Base-by-base conservation (phyloP, 352 stramenopile species). In the Thraustotheca clavata region DNA sequence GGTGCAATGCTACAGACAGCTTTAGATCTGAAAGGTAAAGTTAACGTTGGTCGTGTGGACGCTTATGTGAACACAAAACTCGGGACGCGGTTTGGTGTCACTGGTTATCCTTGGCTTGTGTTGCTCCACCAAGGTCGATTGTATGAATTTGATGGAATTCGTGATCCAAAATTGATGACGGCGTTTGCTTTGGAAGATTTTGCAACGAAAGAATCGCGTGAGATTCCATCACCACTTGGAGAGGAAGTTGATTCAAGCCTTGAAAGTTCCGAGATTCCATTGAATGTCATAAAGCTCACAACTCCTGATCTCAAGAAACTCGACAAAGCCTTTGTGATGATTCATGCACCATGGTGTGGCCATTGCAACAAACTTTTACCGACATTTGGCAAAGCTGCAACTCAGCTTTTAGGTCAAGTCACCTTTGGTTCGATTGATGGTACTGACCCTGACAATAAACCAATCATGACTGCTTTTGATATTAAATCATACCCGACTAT, bases 41-140 rank as follows among this genome's bases (percentile, higher is more conserved):
- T 62, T 4, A 38, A 62, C 14, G 55, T 62, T 3, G 55, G 26
- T 27, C 31, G 27, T n/a, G 55, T 62, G 22, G 35, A 62, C 22
- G 34, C 35, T 14, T 38, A 62, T 29, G 34, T 18, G 2, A 62
- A 62, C 43, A 3, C 34, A 20, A 36, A 62, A 26, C 16, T 50
- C 16, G 27, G 12, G 22, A 31, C 20, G 9, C 55, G 55, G 14
- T 62, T 62, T 62, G 55, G 31, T 26, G 11, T 62, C 34, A 62
- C 35, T 24, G 55, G 52, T 4, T 60, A 24, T 9, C 50, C 50
- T 9, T 48, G 22, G 27, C 11, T 60, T 18, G 12, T 43, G 14
- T 38, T 60, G 8, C 14, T 60, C 31, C 26, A 11, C 31, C 4
- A 60, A 4, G 50, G 50, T 11, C 50, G 31, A 22, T 31, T 60